phyloP scores from a whole-genome alignment of 805 yeast genomes.

The Wickerhamiella nectarea region DNA sequence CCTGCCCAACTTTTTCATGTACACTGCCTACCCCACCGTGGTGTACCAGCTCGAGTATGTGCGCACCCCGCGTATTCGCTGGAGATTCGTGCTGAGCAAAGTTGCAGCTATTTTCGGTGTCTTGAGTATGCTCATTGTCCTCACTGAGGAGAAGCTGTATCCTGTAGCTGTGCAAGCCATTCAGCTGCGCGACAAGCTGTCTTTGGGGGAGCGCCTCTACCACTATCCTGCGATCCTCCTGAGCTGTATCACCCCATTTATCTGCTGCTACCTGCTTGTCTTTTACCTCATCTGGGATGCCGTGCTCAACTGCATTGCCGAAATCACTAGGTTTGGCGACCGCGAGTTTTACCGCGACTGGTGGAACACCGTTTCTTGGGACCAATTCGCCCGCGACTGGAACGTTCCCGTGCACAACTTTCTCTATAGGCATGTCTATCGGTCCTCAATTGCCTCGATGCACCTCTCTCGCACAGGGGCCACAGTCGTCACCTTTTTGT shows the following conservation, averaged over 20 bases:
- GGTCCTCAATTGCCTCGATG: slow-evolving; percentile 68
- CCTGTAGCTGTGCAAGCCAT: slow-evolving; percentile 56
- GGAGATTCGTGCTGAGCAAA: slow-evolving; percentile 56
- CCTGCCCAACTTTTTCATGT: slow-evolving; percentile 52
- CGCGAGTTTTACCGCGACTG: slow-evolving; percentile 89
- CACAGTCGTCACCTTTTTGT: slow-evolving; percentile 41
- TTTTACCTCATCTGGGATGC: slow-evolving; percentile 95
- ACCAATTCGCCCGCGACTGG: slow-evolving; percentile 88
- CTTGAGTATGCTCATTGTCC: slow-evolving; percentile 63
- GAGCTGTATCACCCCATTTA: slow-evolving; percentile 70
- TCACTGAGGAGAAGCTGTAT: slow-evolving; percentile 62
- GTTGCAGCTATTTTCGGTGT: slow-evolving; percentile 75
- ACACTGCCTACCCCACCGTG: slow-evolving; percentile 77
- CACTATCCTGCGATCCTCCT: slow-evolving; percentile 39
- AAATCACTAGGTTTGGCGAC: slow-evolving; percentile 73
- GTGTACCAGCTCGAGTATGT: slow-evolving; percentile 64
- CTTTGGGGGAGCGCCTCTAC: slow-evolving; percentile 33
- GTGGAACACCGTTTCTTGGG: slow-evolving; percentile 97
- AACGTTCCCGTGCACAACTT: slow-evolving; percentile 87
- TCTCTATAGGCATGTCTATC: slow-evolving; percentile 84
- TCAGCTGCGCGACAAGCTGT: slow-evolving; percentile 33
- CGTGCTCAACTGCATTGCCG: slow-evolving; percentile 80
- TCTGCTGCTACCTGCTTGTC: slow-evolving; percentile 57
- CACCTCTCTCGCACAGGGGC: slow-evolving; percentile 54
- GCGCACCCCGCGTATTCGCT: slow-evolving; percentile 53